phyloP scores from a whole-genome alignment of 345 rosid species.

The Camelina neglecta region DNA sequence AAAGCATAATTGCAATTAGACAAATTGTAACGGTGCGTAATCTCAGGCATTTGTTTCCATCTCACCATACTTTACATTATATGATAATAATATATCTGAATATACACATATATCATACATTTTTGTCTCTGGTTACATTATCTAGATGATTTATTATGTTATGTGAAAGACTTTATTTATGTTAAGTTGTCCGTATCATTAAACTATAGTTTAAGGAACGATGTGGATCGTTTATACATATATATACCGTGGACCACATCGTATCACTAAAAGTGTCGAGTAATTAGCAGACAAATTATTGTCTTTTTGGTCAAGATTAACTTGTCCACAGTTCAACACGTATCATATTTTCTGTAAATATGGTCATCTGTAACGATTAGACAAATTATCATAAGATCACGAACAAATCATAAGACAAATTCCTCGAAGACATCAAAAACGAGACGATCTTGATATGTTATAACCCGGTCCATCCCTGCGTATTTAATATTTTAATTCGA shows the following conservation, averaged over 20 bases:
- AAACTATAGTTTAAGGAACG: conserved; percentile 17
- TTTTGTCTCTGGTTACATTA: conserved; percentile 26
- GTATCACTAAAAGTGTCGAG: conserved; percentile 38
- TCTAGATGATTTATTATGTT: conserved; percentile 31
- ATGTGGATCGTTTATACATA: conserved; percentile 7
- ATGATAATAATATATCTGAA: conserved; percentile 4
- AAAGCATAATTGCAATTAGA: conserved; percentile 29
- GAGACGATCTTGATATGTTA: conserved; percentile 54
- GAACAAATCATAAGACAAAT: conserved; percentile 61
- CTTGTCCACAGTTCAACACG: conserved; percentile 31
- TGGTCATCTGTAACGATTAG: conserved; percentile 14
- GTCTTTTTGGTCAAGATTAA: conserved; percentile 37
- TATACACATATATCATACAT: conserved; percentile 8
- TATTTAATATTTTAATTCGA: background rate
- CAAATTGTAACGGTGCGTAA: conserved; percentile 32
- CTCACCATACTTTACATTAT: conserved; percentile 12
- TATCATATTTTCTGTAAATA: conserved; percentile 18
- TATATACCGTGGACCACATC: conserved; percentile 36
- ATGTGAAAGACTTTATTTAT: background rate
- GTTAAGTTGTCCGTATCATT: conserved; percentile 1
- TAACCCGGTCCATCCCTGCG: conserved; percentile 25
- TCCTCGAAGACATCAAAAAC: conserved; percentile 49
- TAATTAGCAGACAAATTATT: conserved; percentile 47
- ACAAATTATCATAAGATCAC: conserved; percentile 26
- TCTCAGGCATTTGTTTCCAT: conserved; percentile 43